Evolutionary conservation across 768 basidiomycete genomes (phyloP).

Genomic region (Mycena amicta): DNA sequence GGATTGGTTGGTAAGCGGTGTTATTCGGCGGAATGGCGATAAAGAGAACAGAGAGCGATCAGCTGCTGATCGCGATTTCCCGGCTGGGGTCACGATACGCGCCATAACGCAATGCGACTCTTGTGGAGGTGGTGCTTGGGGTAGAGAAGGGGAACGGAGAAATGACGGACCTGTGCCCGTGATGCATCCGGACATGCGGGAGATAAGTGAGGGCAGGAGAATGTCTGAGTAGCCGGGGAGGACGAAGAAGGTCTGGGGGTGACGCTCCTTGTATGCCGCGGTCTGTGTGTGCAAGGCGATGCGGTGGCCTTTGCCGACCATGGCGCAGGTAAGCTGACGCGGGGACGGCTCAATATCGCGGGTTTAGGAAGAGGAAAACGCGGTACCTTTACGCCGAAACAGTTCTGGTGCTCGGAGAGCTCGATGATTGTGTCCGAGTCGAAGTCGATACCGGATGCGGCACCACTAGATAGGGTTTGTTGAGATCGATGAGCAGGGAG

Average conservation of each 20-base stretch:
- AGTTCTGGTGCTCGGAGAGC: conserved; percentile 24
- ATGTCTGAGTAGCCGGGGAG: conserved; percentile 23
- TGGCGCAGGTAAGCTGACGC: conserved; percentile 23
- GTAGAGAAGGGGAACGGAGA: not conserved
- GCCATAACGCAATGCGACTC: not conserved
- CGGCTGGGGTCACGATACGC: not conserved
- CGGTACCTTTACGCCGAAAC: conserved; percentile 23
- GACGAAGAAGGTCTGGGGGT: conserved; percentile 21
- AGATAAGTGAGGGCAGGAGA: conserved; percentile 24
- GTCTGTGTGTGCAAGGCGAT: conserved; percentile 20
- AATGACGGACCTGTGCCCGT: conserved; percentile 18
- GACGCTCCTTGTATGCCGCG: conserved; percentile 20
- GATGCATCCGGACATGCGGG: conserved; percentile 21
- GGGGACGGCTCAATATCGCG: not conserved
- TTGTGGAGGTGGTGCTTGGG: not conserved
- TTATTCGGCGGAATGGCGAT: not conserved
- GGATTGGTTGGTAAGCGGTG: too few species aligned
- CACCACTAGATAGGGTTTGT: conserved; percentile 10
- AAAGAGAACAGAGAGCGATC: not conserved
- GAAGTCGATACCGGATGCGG: conserved; percentile 23
- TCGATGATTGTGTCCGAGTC: conserved; percentile 22
- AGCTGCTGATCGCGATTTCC: not conserved
- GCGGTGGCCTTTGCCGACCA: conserved; percentile 23
- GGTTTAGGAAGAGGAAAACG: not conserved
- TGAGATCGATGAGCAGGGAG: not conserved